Conservation (phyloP, 352 stramenopile species). For the Phytophthora syringae region DNA sequence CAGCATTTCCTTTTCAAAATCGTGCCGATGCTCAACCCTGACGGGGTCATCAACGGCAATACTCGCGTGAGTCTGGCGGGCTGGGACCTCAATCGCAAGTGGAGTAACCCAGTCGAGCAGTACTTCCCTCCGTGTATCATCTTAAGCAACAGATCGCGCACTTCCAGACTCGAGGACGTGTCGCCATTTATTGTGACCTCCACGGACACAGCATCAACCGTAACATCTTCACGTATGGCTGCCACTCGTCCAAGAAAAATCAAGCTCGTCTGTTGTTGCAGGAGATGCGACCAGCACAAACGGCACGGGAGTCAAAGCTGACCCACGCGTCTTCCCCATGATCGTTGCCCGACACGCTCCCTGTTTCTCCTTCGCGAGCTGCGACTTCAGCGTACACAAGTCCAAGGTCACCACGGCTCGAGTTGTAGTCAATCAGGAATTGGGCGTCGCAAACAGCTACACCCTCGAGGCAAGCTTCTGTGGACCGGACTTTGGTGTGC, state of each 20-base stretch:
- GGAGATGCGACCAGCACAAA: conserved; percentile 8
- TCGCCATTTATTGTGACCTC: conserved; percentile 86
- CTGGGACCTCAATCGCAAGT: conserved; percentile 87
- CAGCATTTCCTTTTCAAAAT: conserved; percentile 90
- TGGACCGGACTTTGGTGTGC: conserved; percentile 71
- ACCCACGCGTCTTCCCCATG: conserved; percentile 82
- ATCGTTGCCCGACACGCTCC: conserved; percentile 73
- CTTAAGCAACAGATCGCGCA: conserved; percentile 75
- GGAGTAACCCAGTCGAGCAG: conserved; percentile 77
- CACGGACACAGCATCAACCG: conserved; percentile 85
- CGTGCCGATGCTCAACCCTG: conserved; percentile 93
- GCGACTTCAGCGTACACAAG: conserved; percentile 92
- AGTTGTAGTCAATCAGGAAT: conserved; percentile 90
- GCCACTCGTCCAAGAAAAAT: conserved; percentile 56
- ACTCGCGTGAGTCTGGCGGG: conserved; percentile 88
- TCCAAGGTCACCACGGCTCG: conserved; percentile 89
- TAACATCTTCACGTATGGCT: conserved; percentile 91
- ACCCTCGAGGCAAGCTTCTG: conserved; percentile 93
- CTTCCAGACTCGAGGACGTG: conserved; percentile 61
- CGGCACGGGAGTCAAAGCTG: conserved; percentile 43
- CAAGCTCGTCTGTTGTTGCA: not conserved
- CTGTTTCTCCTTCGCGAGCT: conserved; percentile 86
- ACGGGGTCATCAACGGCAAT: conserved; percentile 94
- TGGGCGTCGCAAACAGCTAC: conserved; percentile 87
- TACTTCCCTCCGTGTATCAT: conserved; percentile 84